Evolutionary conservation across 2,329 filamentous ascomycete genomes (phyloP).

Genomic region (Apiospora kogelbergensis): DNA sequence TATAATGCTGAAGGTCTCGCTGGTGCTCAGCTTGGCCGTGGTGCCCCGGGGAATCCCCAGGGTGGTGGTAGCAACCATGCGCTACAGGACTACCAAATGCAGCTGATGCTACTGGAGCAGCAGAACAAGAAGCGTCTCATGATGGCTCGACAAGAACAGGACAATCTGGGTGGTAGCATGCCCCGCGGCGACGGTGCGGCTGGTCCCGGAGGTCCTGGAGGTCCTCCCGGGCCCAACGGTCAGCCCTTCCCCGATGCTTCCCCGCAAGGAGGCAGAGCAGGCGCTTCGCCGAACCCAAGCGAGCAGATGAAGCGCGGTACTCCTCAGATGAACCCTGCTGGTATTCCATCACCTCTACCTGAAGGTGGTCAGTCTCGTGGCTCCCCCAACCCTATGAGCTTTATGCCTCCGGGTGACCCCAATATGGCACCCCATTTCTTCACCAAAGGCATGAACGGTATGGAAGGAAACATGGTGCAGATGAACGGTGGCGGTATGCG

Average conservation of each 20-base stretch:
- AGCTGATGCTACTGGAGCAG: constrained; percentile 82
- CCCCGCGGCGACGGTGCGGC: constrained; percentile 51
- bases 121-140: constrained; percentile 84
- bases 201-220: constrained; percentile 45
- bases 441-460: constrained; percentile 43
- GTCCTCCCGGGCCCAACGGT: constrained; percentile 55
- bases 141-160: constrained; percentile 81
- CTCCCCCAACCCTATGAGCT: constrained; percentile 65
- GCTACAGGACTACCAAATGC: constrained; percentile 86
- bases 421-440: constrained; percentile 61
- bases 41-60: constrained; percentile 42
- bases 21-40: constrained; percentile 57
- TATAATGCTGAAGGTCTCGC: constrained; percentile 65
- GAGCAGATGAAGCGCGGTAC: constrained; percentile 80
- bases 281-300: constrained; percentile 73
- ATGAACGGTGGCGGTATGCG: constrained; percentile 66
- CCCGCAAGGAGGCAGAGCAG: constrained; percentile 66
- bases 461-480: constrained; percentile 54
- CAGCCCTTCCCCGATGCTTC: constrained; percentile 69
- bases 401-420: constrained; percentile 59
- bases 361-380: constrained; percentile 66
- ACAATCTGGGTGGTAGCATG: constrained; percentile 54
- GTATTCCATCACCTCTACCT: constrained; percentile 69
- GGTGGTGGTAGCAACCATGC: constrained; percentile 70
- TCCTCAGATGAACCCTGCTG: constrained; percentile 68